Percentiles rank a stretch among this genome's conserved stretches.
Evolutionary conservation across 306 rosid species (phyloP).

Genomic region (Cicer cuneatum): DNA sequence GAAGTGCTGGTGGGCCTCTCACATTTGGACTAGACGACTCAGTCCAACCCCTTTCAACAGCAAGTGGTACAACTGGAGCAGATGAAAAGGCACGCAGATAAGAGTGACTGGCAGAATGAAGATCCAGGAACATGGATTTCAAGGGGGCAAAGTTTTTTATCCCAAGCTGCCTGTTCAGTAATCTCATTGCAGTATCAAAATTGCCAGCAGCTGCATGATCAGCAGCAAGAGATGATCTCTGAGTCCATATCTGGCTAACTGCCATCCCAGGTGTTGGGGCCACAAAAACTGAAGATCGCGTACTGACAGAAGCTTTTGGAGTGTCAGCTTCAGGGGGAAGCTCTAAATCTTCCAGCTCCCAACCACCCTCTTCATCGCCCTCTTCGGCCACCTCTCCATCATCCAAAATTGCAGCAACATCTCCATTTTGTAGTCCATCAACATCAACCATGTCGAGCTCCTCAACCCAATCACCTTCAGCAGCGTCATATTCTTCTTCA

Average conservation of each 20-base stretch:
- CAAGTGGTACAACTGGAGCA: conserved; percentile 73
- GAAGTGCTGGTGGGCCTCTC: conserved; percentile 80
- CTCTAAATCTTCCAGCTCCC: conserved; percentile 92
- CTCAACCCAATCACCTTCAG: conserved; percentile 79
- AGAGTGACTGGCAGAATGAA: conserved; percentile 76
- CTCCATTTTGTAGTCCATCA: conserved; percentile 74
- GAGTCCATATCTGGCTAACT: conserved; percentile 88
- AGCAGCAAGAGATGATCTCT: conserved; percentile 91
- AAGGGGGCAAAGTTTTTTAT: conserved; percentile 79
- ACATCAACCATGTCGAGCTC: conserved; percentile 77
- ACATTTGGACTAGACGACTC: conserved; percentile 81
- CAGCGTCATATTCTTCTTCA: conserved; percentile 77
- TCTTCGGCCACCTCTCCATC: conserved; percentile 73
- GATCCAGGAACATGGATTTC: conserved; percentile 79
- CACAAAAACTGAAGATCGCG: conserved; percentile 67
- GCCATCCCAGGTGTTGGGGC: conserved; percentile 96
- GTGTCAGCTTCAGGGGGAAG: conserved; percentile 87
- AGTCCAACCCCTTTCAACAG: conserved; percentile 90
- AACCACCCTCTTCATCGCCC: conserved; percentile 82
- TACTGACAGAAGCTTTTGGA: conserved; percentile 64
- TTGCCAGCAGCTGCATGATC: conserved; percentile 97
- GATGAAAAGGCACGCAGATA: conserved; percentile 80
- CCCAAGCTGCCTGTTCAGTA: conserved; percentile 89
- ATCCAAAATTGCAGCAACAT: conserved; percentile 61
- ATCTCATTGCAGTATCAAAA: conserved; percentile 91